These are phyloP conservation scores for Thalia dealbata DNA, from an alignment of 176 grass and related monocot genomes.

Conservation along the genomic window DNA sequence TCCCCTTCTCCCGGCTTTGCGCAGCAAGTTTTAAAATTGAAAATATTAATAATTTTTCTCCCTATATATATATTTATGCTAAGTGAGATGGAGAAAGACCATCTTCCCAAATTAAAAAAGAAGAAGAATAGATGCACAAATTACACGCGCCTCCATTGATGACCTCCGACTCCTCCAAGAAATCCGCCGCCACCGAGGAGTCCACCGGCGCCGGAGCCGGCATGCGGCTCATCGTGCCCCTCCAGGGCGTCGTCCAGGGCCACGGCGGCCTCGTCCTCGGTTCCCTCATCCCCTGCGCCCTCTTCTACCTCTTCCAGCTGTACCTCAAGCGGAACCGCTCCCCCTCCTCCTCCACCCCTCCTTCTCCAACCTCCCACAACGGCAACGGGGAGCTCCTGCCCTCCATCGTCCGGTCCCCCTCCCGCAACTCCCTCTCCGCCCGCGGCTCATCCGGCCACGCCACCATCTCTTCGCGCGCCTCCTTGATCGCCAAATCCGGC, in stretches of 20 bases:
- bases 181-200: not conserved
- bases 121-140: no score
- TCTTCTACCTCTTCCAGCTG: slow-evolving; percentile 97
- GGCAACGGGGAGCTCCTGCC: not conserved
- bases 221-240: slow-evolving; percentile 89
- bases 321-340: slow-evolving; percentile 86
- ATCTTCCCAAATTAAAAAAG: no score
- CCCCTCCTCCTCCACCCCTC: not conserved
- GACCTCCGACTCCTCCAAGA: not conserved
- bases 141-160: not conserved
- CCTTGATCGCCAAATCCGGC: slow-evolving; percentile 30
- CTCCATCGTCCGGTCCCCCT: slow-evolving; percentile 44
- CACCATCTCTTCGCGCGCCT: slow-evolving; percentile 41
- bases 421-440: slow-evolving; percentile 47
- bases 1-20: no score
- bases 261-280: slow-evolving; percentile 83
- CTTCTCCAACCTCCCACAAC: no score
- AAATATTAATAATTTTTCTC: no score
- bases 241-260: slow-evolving; percentile 95
- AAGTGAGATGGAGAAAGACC: no score
- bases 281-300: slow-evolving; percentile 88
- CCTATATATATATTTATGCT: no score
- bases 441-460: slow-evolving; percentile 28
- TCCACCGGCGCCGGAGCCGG: slow-evolving; percentile 1
- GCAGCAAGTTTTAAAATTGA: no score